A percentile compares a stretch with the other conserved stretches of the same genome.
Conservation (phyloP, 371 early-diverging fungal genomes). For the Mortierella sp. region DNA sequence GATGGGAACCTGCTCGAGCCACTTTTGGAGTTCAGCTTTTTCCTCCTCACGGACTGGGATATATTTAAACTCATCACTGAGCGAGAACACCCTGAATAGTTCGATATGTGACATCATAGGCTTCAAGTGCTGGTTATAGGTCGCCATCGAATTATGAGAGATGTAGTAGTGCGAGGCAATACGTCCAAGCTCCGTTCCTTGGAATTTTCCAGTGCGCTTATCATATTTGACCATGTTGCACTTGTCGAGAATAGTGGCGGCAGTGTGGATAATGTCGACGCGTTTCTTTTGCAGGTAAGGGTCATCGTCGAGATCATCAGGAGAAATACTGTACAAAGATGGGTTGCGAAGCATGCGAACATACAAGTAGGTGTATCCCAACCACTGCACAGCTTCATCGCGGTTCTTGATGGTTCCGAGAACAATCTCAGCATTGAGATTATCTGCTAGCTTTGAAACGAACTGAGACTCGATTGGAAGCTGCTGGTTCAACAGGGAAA, state of each 20-base stretch:
- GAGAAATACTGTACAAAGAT: constrained; percentile 81
- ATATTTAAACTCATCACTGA: constrained; percentile 93
- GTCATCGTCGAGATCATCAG: constrained; percentile 84
- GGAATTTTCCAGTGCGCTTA: constrained; percentile 88
- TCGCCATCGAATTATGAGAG: constrained; percentile 89
- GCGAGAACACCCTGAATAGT: constrained; percentile 91
- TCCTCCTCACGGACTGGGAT: constrained; percentile 98
- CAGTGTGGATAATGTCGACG: constrained; percentile 90
- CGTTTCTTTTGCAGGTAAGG: constrained; percentile 89
- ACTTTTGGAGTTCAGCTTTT: constrained; percentile 90
- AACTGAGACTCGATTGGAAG: constrained; percentile 98
- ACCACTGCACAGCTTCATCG: constrained; percentile 96
- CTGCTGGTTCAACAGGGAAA: constrained; percentile 94
- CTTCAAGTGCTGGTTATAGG: constrained; percentile 93
- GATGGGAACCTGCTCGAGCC: constrained; percentile 95
- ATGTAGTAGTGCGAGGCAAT: constrained; percentile 98
- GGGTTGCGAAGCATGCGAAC: constrained; percentile 96
- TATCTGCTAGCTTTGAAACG: constrained; percentile 89
- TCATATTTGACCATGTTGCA: constrained; percentile 94
- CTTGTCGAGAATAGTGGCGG: constrained; percentile 88
- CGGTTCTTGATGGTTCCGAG: constrained; percentile 91
- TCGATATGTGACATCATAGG: constrained; percentile 95
- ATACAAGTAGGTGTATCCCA: constrained; percentile 97
- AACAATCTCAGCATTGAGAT: constrained; percentile 98
- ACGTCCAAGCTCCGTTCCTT: constrained; percentile 93